Evolutionary conservation across 2,329 filamentous ascomycete species (phyloP), one percentile per base, ranked within the genome.

Genomic region (Stagonosporopsis rhizophila): DNA sequence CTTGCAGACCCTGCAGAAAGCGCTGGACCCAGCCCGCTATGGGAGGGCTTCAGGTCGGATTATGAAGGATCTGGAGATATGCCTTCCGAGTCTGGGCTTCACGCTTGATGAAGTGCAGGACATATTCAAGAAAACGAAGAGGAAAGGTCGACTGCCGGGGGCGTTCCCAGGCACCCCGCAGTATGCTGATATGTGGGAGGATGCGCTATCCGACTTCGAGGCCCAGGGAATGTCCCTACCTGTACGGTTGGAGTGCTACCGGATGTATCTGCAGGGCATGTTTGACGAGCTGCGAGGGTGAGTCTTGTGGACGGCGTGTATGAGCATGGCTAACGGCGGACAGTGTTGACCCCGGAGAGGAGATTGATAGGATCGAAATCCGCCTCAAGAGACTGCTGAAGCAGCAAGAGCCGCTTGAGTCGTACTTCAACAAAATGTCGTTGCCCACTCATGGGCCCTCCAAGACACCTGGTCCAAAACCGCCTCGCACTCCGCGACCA

Each of bases 171-270:
- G 75, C 25, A 75, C 71, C 39, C 72, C 76, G 37, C 67, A 76
- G 27, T 83, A 83, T 63, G 75, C 77, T 52, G 73, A 77, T 25
- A 79, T 81, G 25, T 87, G 84, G 84, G 70, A 78, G 34, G 77
- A 81, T 41, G 70, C 85, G 30, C 74, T 77, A 56, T 65, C 73
- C 12, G 77, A 78, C 45, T 80, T 85, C 60, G 77, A 75, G 57
- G 65, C 72, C 12, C 78, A 85, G 64, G 76, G 80, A 4, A 78
- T 79, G 44, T 71, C 77, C 8, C 68, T 87, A 30, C 69, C 74
- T 11, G 73, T 77, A 32, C 78, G 84, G 22, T 68, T 87, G 28
- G 77, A 80, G 28, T 76, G 78, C 58, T 86, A 84, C 66, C 78
- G 79, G 47, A 71, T 74, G 7, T 83, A 84, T 63, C 65, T 86